These are phyloP conservation scores for Penicillium olsonii DNA, from an alignment of 2,329 filamentous ascomycete species.

Conservation along the genomic window DNA sequence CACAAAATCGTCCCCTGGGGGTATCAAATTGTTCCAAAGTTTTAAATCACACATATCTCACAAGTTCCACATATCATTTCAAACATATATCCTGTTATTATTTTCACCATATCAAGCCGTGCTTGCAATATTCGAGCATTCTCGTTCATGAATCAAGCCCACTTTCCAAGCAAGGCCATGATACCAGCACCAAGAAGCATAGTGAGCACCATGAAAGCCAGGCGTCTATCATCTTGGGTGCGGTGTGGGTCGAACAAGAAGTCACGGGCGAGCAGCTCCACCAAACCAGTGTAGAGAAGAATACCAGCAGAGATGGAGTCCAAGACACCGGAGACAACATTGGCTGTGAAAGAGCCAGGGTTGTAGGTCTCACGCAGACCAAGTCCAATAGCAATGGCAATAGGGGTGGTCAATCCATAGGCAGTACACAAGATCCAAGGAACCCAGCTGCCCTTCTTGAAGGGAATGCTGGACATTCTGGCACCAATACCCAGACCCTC, in stretches of 20 bases:
- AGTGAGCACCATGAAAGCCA: constrained; percentile 47
- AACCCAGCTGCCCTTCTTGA: constrained; percentile 47
- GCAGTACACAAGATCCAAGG: constrained; percentile 53
- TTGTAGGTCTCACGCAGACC: constrained; percentile 49
- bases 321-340: constrained; percentile 49
- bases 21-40: background rate
- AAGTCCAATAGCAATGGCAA: constrained; percentile 51
- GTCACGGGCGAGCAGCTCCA: constrained; percentile 53
- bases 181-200: constrained; percentile 44
- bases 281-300: constrained; percentile 53
- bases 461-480: constrained; percentile 59
- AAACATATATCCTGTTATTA: background rate
- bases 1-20: background rate
- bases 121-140: background rate
- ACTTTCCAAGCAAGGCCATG: constrained; percentile 55
- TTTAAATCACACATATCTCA: background rate
- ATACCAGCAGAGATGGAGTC: constrained; percentile 53
- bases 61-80: background rate
- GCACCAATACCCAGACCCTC: constrained; percentile 65
- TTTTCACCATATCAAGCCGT: background rate
- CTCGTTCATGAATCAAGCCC: constrained; percentile 40
- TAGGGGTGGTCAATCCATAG: constrained; percentile 56
- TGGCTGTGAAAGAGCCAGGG: constrained; percentile 44
- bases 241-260: constrained; percentile 53
- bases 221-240: constrained; percentile 39